phyloP scores from a whole-genome alignment of 805 yeast species.

The Candida boleticola region DNA sequence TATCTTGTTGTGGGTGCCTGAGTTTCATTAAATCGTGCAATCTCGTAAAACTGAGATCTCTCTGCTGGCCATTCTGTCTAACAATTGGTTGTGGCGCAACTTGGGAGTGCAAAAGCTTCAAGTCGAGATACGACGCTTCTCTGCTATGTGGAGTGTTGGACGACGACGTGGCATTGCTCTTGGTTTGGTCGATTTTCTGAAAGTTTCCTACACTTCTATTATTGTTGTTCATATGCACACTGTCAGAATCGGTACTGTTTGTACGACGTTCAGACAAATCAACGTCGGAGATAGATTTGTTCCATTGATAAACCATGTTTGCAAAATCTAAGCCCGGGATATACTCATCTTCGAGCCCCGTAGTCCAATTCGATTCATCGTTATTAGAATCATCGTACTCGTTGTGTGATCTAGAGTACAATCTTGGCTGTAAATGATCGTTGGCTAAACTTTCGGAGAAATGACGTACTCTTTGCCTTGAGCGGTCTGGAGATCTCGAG shows the following conservation, averaged over 20 bases:
- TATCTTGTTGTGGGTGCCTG: slow-evolving; percentile 12
- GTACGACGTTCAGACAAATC: slow-evolving; percentile 3
- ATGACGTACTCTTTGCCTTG: neutral
- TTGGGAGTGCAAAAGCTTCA: slow-evolving; percentile 40
- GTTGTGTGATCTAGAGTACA: slow-evolving; percentile 33
- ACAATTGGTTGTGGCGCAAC: slow-evolving; percentile 44
- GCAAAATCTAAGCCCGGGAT: slow-evolving; percentile 68
- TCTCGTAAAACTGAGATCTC: slow-evolving; percentile 13
- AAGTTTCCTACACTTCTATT: neutral
- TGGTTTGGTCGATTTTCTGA: neutral
- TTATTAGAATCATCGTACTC: slow-evolving; percentile 13
- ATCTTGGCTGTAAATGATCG: slow-evolving; percentile 12
- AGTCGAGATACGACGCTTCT: slow-evolving; percentile 38
- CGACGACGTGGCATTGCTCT: slow-evolving; percentile 12
- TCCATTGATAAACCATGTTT: slow-evolving; percentile 49
- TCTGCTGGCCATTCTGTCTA: slow-evolving; percentile 10
- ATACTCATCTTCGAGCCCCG: slow-evolving; percentile 72
- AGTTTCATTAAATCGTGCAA: slow-evolving; percentile 22
- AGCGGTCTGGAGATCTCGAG: slow-evolving; percentile 10
- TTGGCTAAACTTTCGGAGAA: neutral
- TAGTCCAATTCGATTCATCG: slow-evolving; percentile 16
- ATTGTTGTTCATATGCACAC: neutral
- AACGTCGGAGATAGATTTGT: slow-evolving; percentile 18
- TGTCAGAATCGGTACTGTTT: neutral
- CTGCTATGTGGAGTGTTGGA: slow-evolving; percentile 29